Evolutionary conservation across 73 alveolate species (phyloP).

Genomic region (Paramecium biaurelia): DNA sequence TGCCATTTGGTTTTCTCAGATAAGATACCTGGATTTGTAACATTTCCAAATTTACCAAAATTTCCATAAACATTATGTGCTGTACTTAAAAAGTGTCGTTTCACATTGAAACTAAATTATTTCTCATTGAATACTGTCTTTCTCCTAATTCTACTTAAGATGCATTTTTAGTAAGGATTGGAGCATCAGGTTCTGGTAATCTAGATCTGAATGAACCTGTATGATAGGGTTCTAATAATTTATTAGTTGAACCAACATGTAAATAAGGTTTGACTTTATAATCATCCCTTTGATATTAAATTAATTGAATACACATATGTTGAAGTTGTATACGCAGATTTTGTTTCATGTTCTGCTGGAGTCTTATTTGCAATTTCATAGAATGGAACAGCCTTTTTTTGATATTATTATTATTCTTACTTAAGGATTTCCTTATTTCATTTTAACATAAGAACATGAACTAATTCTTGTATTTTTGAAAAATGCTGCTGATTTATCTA

Average conservation of each 20-base stretch:
- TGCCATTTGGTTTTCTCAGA: conserved; percentile 65
- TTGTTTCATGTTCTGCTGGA: conserved; percentile 49
- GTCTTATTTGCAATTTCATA: conserved; percentile 57
- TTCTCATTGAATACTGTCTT: conserved; percentile 34
- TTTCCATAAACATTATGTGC: conserved; percentile 65
- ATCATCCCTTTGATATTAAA: background rate
- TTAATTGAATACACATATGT: background rate
- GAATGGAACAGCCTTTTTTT: conserved; percentile 52
- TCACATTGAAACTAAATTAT: conserved; percentile 43
- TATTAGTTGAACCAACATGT: conserved; percentile 59
- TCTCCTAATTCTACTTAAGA: conserved; percentile 65
- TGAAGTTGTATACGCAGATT: conserved; percentile 6
- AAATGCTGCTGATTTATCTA: conserved; percentile 59
- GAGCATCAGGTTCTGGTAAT: conserved; percentile 65
- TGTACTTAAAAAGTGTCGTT: conserved; percentile 57
- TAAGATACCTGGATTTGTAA: conserved; percentile 62
- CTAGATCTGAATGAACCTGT: conserved; percentile 55
- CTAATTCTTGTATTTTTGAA: conserved; percentile 53
- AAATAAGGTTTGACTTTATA: conserved; percentile 59
- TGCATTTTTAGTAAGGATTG: conserved; percentile 52
- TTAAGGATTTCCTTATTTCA: conserved; percentile 55
- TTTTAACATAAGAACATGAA: conserved; percentile 58
- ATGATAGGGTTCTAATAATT: conserved; percentile 52
- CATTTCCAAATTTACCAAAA: conserved; percentile 64
- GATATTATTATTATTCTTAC: background rate